Base-by-base conservation (phyloP, 352 stramenopile species). In the Globisporangium polare region DNA sequence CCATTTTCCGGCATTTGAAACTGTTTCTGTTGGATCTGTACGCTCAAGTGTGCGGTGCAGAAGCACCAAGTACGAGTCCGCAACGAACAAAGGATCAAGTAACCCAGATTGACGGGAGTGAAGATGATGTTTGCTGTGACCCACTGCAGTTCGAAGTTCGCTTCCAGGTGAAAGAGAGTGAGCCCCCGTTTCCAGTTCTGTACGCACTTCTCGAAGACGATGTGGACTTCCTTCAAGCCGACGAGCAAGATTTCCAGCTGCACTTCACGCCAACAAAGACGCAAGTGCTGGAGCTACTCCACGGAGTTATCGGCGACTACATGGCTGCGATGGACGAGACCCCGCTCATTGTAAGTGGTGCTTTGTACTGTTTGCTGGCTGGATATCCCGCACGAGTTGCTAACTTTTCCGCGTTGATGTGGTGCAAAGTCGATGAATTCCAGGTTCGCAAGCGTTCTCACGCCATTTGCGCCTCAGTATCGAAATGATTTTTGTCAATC, bases 231-330 rank as follows among this genome's bases (percentile, higher is more conserved):
- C 46, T 67, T 67, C 24, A 66, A 55, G 33, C 60, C 54, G 5
- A 13, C 35, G 3, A 51, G 29, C 27, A 29, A 6, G 4, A n/a
- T 27, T 46, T 53, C 35, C 43, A 42, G 7, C 33, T 65, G 12
- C 2, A 10, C 20, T 22, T 65, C 17, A 42, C 7, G 0, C 78
- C 78, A n/a, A 49, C 65, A 6, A 75, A 85, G 46, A 46, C 31
- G 0, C 60, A 76, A 24, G 59, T 85, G 7, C 69, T 86, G 22
- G 71, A 80, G 26, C 10, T 79, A 15, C 42, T 90, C 2, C 73
- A 88, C 39, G 24, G 54, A 0, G 60, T 85, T 7, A 53, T 90
- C 0, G 53, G 72, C n/a, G 62, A 67, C 2, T 90, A 88, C 54
- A 70, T 83, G 31, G 62, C 72, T 3, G 63, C 47, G 22, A 66